phyloP scores from a whole-genome alignment of 2,329 filamentous ascomycete species.

The Aspergillus caelatus region DNA sequence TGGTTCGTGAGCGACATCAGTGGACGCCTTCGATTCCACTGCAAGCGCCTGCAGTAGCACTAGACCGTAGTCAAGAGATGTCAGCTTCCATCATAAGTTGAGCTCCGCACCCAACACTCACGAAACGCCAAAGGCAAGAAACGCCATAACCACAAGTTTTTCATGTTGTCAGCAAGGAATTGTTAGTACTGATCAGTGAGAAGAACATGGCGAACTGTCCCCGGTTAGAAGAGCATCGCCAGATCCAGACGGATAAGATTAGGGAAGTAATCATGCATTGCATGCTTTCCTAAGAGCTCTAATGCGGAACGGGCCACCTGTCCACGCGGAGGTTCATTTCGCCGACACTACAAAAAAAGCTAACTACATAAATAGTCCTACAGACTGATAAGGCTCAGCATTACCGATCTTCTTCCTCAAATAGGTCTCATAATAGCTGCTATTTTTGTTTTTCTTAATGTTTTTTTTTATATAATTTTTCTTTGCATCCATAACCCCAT shows the following conservation, averaged over 20 bases:
- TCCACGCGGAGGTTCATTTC: constrained; percentile 42
- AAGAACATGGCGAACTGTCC: constrained; percentile 38
- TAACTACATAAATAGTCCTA: not conserved
- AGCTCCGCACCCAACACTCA: constrained; percentile 25
- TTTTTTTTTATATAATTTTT: constrained; percentile 19
- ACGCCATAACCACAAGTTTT: constrained; percentile 32
- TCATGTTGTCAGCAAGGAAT: constrained; percentile 37
- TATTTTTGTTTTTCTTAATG: constrained; percentile 16
- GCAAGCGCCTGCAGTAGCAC: constrained; percentile 37
- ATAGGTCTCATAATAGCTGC: constrained; percentile 4
- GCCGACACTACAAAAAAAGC: constrained; percentile 25
- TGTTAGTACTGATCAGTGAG: constrained; percentile 23
- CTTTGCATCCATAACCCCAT: constrained; percentile 17
- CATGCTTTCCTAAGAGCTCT: constrained; percentile 2
- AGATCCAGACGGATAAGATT: constrained; percentile 1
- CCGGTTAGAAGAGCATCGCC: constrained; percentile 13
- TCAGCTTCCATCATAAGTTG: constrained; percentile 24
- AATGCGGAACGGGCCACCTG: constrained; percentile 39
- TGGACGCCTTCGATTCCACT: constrained; percentile 27
- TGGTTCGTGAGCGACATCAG: constrained; percentile 21
- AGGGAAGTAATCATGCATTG: not conserved
- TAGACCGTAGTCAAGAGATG: constrained; percentile 17
- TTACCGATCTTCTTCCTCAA: constrained; percentile 7
- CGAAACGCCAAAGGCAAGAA: constrained; percentile 39
- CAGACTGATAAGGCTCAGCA: constrained; percentile 9